Evolutionary conservation across 371 early-diverging fungal species (phyloP).

Genomic region (Mortierella sp.): DNA sequence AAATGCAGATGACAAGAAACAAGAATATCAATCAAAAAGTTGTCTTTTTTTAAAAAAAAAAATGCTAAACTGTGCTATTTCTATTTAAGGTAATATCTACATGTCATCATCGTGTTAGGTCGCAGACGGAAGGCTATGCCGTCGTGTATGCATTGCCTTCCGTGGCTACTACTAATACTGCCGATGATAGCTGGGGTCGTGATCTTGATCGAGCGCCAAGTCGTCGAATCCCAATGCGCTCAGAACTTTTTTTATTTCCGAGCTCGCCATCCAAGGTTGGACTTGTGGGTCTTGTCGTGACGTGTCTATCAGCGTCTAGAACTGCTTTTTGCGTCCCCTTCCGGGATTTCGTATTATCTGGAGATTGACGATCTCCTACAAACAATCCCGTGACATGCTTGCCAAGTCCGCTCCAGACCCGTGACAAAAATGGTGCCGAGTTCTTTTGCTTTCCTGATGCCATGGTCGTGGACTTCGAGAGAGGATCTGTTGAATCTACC

Average conservation of each 20-base stretch:
- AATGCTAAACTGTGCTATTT: not conserved
- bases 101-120: no score
- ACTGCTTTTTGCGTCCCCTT: not conserved
- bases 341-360: not conserved
- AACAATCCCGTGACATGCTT: constrained; percentile 15
- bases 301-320: not conserved
- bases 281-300: not conserved
- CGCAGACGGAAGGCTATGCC: not conserved
- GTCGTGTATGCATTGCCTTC: not conserved
- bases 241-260: not conserved
- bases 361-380: not conserved
- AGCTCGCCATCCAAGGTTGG: not conserved
- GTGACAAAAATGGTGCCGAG: not conserved
- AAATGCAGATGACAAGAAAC: not conserved
- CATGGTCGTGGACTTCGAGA: not conserved
- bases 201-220: not conserved
- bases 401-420: constrained; percentile 19
- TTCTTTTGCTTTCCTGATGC: not conserved
- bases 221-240: constrained; percentile 8
- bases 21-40: not conserved
- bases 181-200: not conserved
- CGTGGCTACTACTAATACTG: not conserved
- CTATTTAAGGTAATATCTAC: no score
- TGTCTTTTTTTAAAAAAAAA: no score
- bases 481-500: not conserved